Evolutionary conservation across 1,139 yeast genomes (phyloP).

Genomic region (Candida albicans): DNA sequence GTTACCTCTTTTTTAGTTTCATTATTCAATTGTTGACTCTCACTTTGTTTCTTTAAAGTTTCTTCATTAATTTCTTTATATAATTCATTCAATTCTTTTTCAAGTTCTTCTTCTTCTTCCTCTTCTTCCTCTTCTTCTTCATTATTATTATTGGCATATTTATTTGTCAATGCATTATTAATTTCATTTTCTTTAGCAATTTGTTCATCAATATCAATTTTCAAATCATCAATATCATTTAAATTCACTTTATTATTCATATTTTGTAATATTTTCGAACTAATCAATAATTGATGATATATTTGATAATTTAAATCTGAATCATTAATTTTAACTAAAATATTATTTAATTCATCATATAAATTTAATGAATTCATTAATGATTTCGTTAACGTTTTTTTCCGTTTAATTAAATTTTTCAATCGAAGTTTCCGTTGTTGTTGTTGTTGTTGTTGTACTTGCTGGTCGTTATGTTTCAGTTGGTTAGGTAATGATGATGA

Average conservation of each 20-base stretch:
- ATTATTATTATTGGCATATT: slow-evolving; percentile 18
- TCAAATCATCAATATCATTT: slow-evolving; percentile 33
- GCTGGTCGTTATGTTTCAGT: too few species aligned
- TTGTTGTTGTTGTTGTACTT: too few species aligned
- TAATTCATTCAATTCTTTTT: slow-evolving; percentile 29
- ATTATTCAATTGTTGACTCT: slow-evolving; percentile 3
- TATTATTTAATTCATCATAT: slow-evolving; percentile 35
- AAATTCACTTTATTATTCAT: slow-evolving; percentile 32
- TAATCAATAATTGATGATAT: slow-evolving; percentile 34
- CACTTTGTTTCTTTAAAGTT: not conserved
- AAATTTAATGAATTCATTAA: slow-evolving; percentile 30
- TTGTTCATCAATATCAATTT: slow-evolving; percentile 44
- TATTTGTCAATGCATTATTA: slow-evolving; percentile 29
- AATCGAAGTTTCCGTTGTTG: slow-evolving; percentile 11
- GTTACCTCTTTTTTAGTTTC: slow-evolving; percentile 10
- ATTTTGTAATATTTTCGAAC: slow-evolving; percentile 34
- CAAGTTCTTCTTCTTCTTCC: slow-evolving; percentile 31
- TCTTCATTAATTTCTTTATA: slow-evolving; percentile 8
- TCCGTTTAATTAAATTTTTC: slow-evolving; percentile 9
- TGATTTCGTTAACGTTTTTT: slow-evolving; percentile 28
- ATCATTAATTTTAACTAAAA: slow-evolving; percentile 48
- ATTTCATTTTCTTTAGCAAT: slow-evolving; percentile 34
- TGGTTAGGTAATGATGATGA: slow-evolving; percentile 10
- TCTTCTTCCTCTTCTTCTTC: slow-evolving; percentile 38
- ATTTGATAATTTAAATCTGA: slow-evolving; percentile 44